Evolutionary conservation across 768 basidiomycete species (phyloP).

Genomic region (Daedalea quercina): DNA sequence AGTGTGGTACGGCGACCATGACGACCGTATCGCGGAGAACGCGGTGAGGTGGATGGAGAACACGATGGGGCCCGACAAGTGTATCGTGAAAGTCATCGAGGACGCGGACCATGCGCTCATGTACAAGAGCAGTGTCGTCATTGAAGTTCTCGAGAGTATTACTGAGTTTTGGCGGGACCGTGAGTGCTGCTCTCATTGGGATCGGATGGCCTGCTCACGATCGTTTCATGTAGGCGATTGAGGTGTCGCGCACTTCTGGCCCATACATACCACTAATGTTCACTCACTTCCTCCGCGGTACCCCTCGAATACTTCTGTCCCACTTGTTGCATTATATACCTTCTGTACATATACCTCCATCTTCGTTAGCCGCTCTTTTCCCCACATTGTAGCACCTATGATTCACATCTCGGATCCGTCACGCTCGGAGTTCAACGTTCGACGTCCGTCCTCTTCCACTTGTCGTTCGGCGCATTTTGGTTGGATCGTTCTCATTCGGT

Average conservation of each 20-base stretch:
- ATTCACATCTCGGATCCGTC: constrained; percentile 10
- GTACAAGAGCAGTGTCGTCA: constrained; percentile 83
- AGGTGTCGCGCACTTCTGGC: background rate
- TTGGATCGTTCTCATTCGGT: background rate
- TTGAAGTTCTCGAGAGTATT: constrained; percentile 75
- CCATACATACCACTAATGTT: background rate
- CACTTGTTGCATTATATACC: constrained; percentile 28
- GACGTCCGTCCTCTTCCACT: background rate
- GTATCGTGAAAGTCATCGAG: constrained; percentile 74
- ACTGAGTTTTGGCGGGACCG: constrained; percentile 36
- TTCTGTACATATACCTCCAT: constrained; percentile 14
- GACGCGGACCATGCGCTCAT: constrained; percentile 92
- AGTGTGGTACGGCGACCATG: constrained; percentile 91
- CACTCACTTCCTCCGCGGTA: background rate
- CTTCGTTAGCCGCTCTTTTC: constrained; percentile 6
- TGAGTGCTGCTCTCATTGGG: constrained; percentile 4
- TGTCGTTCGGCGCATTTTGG: background rate
- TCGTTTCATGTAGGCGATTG: constrained; percentile 2
- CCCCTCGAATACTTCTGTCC: constrained; percentile 4
- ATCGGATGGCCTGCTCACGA: background rate
- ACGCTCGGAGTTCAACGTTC: background rate
- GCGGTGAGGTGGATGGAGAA: constrained; percentile 92
- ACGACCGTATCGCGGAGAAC: constrained; percentile 90
- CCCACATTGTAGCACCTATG: background rate
- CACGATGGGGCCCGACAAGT: constrained; percentile 68